phyloP scores from a whole-genome alignment of 768 basidiomycete genomes.

The Leucogyrophana mollusca region DNA sequence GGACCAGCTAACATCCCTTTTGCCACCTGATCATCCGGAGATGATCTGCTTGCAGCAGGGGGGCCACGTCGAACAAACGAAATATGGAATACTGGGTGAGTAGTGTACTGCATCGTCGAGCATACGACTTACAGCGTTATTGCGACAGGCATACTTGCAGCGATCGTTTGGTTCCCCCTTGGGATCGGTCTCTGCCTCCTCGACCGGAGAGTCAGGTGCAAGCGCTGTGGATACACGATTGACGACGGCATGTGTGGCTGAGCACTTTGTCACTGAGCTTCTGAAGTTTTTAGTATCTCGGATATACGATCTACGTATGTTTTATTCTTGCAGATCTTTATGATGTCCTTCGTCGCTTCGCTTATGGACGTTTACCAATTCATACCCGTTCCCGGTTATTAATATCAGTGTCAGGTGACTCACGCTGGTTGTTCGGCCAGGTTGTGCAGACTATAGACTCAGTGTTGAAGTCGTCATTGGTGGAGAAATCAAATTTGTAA shows the following conservation, averaged over 20 bases:
- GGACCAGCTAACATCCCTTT: conserved; percentile 55
- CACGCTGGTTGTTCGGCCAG: too few relatives aligned
- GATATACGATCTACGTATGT: too few relatives aligned
- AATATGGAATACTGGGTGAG: conserved; percentile 71
- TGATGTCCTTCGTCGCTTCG: too few relatives aligned
- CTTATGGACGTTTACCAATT: too few relatives aligned
- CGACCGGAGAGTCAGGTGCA: conserved; percentile 68
- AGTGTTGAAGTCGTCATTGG: too few relatives aligned
- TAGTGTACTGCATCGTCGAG: conserved; percentile 4
- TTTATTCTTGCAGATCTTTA: too few relatives aligned
- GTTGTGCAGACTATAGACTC: too few relatives aligned
- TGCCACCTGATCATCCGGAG: conserved; percentile 78
- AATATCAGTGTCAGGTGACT: too few relatives aligned
- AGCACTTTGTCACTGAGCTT: not conserved
- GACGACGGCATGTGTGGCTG: conserved; percentile 36
- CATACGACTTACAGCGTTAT: not conserved
- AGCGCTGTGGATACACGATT: conserved; percentile 41
- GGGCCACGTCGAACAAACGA: conserved; percentile 58
- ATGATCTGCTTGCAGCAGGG: conserved; percentile 85
- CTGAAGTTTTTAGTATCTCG: too few relatives aligned
- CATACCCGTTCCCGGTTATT: too few relatives aligned
- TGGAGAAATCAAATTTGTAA: too few relatives aligned
- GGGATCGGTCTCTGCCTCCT: conserved; percentile 78
- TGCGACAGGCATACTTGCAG: conserved; percentile 67
- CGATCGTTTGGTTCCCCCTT: conserved; percentile 84